Conservation (phyloP, 2,329 filamentous ascomycete genomes). For the Stenocarpella maydis region DNA sequence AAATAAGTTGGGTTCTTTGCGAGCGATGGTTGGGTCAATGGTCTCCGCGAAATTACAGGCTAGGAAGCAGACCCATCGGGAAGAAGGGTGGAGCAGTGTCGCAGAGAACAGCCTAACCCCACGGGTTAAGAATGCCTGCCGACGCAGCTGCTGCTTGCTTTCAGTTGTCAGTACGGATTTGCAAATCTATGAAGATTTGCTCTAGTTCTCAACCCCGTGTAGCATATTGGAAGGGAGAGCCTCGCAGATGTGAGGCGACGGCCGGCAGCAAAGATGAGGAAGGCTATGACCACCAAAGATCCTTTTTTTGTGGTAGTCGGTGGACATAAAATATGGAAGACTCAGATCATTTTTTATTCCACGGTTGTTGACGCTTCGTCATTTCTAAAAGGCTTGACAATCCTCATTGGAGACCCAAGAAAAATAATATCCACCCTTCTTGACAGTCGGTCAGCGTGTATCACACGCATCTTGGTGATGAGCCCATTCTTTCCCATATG, state of each 20-base stretch:
- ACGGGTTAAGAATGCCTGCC: background rate
- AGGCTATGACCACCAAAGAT: background rate
- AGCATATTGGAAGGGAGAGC: background rate
- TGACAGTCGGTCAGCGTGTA: background rate
- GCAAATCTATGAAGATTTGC: constrained; percentile 12
- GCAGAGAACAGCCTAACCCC: background rate
- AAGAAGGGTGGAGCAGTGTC: background rate
- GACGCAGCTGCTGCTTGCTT: constrained; percentile 3
- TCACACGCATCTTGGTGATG: background rate
- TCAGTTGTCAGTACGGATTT: constrained; percentile 13
- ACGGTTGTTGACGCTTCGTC: background rate
- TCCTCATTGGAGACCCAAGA: background rate
- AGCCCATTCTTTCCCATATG: background rate
- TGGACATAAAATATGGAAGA: constrained; percentile 18
- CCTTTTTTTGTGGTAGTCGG: constrained; percentile 19
- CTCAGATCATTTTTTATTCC: constrained; percentile 9
- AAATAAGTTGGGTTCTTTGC: constrained; percentile 23
- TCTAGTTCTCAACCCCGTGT: background rate
- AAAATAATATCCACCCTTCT: background rate
- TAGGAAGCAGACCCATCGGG: background rate
- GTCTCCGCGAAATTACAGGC: background rate
- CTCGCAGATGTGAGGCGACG: background rate
- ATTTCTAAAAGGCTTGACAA: background rate
- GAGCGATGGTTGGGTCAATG: background rate
- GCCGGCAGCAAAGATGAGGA: constrained; percentile 3